phyloP scores from a whole-genome alignment of 2,329 filamentous ascomycete species.

The Arthroderma sp. region DNA sequence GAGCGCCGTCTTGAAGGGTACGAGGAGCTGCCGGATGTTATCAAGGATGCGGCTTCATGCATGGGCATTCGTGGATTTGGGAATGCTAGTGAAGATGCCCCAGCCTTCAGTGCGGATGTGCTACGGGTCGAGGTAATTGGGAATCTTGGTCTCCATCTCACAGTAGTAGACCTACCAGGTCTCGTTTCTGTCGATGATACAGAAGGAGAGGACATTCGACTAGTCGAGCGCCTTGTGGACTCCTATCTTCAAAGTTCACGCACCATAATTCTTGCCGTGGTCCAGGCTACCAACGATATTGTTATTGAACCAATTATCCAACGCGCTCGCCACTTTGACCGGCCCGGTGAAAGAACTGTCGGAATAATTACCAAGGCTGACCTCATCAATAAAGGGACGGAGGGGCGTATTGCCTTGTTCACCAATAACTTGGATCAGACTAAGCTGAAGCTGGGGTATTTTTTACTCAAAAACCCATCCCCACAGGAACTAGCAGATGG shows the following conservation, averaged over 20 bases:
- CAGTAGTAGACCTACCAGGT: constrained; percentile 35
- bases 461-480: constrained; percentile 4
- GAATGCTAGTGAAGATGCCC: background rate
- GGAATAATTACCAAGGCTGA: constrained; percentile 48
- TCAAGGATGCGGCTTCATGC: constrained; percentile 1
- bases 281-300: constrained; percentile 33
- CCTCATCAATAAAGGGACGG: constrained; percentile 23
- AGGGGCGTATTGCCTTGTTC: constrained; percentile 2
- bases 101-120: constrained; percentile 19
- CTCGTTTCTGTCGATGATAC: constrained; percentile 27
- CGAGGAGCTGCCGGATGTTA: constrained; percentile 1
- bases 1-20: background rate
- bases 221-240: constrained; percentile 28
- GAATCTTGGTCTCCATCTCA: constrained; percentile 27
- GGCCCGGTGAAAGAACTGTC: constrained; percentile 26
- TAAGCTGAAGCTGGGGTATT: constrained; percentile 6
- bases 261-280: constrained; percentile 31
- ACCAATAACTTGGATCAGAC: constrained; percentile 2
- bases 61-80: constrained; percentile 4
- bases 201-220: constrained; percentile 23
- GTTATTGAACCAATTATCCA: constrained; percentile 35
- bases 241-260: constrained; percentile 28
- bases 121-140: constrained; percentile 31
- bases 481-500: background rate
- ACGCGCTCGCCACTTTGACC: constrained; percentile 26